Percentiles rank a stretch among this genome's conserved stretches.
phyloP scores from a whole-genome alignment of 1,284 basidiomycete species.

The Malassezia sp. region DNA sequence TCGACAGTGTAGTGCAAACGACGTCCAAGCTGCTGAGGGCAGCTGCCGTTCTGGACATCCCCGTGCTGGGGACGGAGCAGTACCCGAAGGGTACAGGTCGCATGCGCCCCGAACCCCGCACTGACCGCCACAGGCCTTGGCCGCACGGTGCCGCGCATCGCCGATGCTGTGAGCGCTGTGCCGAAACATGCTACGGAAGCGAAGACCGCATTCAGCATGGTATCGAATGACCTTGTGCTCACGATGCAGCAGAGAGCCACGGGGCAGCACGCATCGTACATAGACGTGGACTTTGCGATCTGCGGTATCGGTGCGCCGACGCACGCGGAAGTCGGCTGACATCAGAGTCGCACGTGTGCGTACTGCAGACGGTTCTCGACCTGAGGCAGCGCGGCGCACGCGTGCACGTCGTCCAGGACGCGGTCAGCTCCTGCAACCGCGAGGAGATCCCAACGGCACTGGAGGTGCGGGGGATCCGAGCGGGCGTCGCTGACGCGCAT shows the following conservation, averaged over 20 bases:
- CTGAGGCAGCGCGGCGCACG: not conserved
- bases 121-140: not conserved
- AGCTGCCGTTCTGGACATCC: slow-evolving; percentile 1
- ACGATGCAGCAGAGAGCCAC: not conserved
- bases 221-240: not conserved
- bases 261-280: not conserved
- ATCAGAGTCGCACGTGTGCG: slow-evolving; percentile 8
- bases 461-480: not conserved
- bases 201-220: slow-evolving; percentile 1
- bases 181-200: not conserved
- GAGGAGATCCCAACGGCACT: not conserved
- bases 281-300: slow-evolving; percentile 2
- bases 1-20: not conserved
- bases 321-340: no score
- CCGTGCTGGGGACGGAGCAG: slow-evolving; percentile 5
- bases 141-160: not conserved
- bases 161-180: not conserved
- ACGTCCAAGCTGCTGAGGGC: slow-evolving; percentile 1
- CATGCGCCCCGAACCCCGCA: no score
- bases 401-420: slow-evolving; percentile 1
- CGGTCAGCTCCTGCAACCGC: not conserved
- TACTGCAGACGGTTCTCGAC: slow-evolving; percentile 3
- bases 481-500: no score
- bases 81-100: not conserved
- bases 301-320: not conserved